phyloP scores from a whole-genome alignment of 805 yeast species.

The Yamadazyma akitaensis region DNA sequence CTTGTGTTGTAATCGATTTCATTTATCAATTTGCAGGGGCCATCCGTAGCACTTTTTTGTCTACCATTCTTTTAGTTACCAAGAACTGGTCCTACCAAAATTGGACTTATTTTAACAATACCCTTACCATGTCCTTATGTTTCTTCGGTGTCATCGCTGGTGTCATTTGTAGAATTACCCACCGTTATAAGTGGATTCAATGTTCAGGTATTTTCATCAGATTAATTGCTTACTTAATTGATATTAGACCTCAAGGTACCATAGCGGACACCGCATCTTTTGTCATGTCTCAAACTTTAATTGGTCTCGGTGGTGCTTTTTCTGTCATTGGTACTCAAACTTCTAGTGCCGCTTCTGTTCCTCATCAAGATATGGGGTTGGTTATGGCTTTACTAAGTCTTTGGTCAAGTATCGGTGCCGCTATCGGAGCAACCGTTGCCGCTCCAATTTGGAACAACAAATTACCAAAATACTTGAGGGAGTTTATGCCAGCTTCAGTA shows the following conservation, averaged over 20 bases:
- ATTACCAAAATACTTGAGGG: constrained; percentile 25
- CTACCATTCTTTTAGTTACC: constrained; percentile 32
- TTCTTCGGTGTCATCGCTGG: constrained; percentile 39
- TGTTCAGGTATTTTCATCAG: constrained; percentile 29
- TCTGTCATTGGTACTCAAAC: constrained; percentile 34
- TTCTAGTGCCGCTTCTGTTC: constrained; percentile 41
- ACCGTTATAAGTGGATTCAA: constrained; percentile 35
- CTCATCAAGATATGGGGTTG: constrained; percentile 39
- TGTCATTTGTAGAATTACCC: constrained; percentile 28
- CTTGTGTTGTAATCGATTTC: constrained; percentile 31
- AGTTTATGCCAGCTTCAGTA: constrained; percentile 22
- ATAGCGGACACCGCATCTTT: constrained; percentile 26
- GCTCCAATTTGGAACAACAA: constrained; percentile 32
- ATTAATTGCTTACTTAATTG: constrained; percentile 28
- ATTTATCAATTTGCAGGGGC: constrained; percentile 28
- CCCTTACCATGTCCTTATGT: constrained; percentile 36
- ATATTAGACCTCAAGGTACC: constrained; percentile 16
- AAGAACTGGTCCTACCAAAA: constrained; percentile 26
- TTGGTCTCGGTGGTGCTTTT: constrained; percentile 41
- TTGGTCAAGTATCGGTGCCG: constrained; percentile 34
- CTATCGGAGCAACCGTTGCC: constrained; percentile 39
- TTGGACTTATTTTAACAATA: constrained; percentile 38
- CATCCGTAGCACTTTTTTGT: constrained; percentile 26
- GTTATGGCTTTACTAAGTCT: constrained; percentile 34
- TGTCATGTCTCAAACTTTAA: constrained; percentile 32